Evolutionary conservation across 2,329 filamentous ascomycete species (phyloP), one percentile per base, ranked within the genome.

Genomic region (Coniochaeta ligniaria): DNA sequence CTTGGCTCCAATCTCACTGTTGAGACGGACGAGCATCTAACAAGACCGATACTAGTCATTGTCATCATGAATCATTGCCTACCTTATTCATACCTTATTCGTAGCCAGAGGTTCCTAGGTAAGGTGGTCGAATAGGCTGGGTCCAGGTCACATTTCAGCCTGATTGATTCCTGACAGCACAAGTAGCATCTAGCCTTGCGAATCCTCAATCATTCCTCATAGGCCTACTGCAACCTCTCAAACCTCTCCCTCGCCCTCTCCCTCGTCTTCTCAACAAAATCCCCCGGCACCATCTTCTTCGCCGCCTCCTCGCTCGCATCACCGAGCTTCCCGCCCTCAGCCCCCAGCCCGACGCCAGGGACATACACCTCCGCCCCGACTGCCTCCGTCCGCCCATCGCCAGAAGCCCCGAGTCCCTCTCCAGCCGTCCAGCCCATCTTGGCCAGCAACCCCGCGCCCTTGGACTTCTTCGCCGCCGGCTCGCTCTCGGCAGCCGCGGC

Each of bases 361-460:
- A 83, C 79, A 70, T 91, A 91, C 9, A 86, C 80, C 59, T 83
- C 81, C 14, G 86, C 86, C 33, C 81, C 80, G 59, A 91, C 83
- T 4, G 84, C 85, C 58, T 87, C 82, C 0, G 83, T 88, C 50
- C 83, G 79, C 0, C 88, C 88, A 6, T 80, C 80, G 6, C 84
- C 85, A 54, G 82, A 80, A 0, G 82, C 85, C 2, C 88, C 88
- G 4, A 91, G 76, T 0, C 88, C 87, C 60, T 81, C 78, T 9
- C 88, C 88, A 1, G 80, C 77, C 24, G 76, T 84, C 87, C 87
- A 91, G 28, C 88, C 88, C 84, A 90, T 89, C 76, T 90, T 91
- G 43, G 85, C 84, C 43, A 91, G 76, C 68, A 91, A 79, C 3
- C 84, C 83, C 0, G 85, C 85, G 14, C 87, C 87, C 71, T 88